phyloP scores from a whole-genome alignment of 108 stramenopile genomes.

The Nitzschia sp. region DNA sequence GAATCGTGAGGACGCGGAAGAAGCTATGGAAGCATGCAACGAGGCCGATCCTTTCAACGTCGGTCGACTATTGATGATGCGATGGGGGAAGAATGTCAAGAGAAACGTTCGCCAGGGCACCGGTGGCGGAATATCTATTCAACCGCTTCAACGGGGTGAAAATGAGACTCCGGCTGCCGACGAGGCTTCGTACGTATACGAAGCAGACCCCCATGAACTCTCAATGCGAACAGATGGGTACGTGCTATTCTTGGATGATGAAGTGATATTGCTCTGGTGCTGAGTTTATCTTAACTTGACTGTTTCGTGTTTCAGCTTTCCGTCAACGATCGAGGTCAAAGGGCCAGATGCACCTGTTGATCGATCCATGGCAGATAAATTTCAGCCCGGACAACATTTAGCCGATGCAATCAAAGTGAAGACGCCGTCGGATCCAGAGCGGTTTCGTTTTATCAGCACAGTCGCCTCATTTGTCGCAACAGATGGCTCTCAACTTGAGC shows the following conservation, averaged over 20 bases:
- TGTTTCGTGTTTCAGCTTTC: too few species aligned
- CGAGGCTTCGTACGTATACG: background rate
- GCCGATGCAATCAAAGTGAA: slow-evolving; percentile 47
- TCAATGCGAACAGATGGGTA: background rate
- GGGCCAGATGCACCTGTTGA: background rate
- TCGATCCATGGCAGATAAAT: slow-evolving; percentile 11
- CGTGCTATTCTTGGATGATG: too few species aligned
- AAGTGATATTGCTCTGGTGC: too few species aligned
- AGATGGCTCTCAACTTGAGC: slow-evolving; percentile 1
- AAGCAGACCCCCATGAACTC: background rate
- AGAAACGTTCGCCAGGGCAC: slow-evolving; percentile 47
- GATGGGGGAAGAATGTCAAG: slow-evolving; percentile 84
- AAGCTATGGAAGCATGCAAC: slow-evolving; percentile 81
- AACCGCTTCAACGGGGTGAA: background rate
- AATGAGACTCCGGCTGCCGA: background rate
- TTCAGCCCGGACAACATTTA: slow-evolving; percentile 46
- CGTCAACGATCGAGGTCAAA: background rate
- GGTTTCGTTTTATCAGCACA: slow-evolving; percentile 23
- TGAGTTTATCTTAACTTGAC: too few species aligned
- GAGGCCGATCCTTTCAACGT: slow-evolving; percentile 75
- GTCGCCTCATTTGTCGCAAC: background rate
- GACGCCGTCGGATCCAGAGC: slow-evolving; percentile 47
- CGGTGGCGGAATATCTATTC: background rate
- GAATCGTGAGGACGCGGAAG: slow-evolving; percentile 82
- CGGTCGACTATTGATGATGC: slow-evolving; percentile 62